A percentile compares a stretch with the other conserved stretches of the same genome.
phyloP scores from a whole-genome alignment of 148 eudicot genomes.

The Dianthus caryophyllus region DNA sequence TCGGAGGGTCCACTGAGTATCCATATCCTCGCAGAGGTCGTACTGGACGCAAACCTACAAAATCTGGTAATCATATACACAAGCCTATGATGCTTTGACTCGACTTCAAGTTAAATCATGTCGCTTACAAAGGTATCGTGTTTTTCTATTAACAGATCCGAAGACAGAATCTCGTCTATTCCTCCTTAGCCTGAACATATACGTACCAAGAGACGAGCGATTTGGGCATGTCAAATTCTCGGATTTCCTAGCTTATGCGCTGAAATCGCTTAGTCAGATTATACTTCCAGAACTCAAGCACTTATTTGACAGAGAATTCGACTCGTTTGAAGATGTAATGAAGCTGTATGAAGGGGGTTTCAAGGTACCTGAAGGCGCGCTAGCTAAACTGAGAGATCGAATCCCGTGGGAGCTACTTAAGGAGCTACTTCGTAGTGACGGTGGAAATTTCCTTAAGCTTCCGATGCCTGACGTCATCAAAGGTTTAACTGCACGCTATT shows the following conservation, averaged over 20 bases:
- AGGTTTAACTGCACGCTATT: constrained; percentile 29
- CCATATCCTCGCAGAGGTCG: constrained; percentile 87
- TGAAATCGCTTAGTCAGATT: constrained; percentile 51
- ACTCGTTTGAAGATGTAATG: constrained; percentile 48
- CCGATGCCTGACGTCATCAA: constrained; percentile 73
- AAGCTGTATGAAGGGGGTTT: constrained; percentile 38
- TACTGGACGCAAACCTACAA: constrained; percentile 58
- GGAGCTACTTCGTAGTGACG: too few relatives aligned
- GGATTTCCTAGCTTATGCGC: constrained; percentile 50
- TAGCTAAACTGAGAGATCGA: constrained; percentile 25
- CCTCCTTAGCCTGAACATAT: constrained; percentile 38
- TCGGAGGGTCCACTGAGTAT: constrained; percentile 61
- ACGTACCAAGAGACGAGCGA: constrained; percentile 77
- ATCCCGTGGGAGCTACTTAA: too few relatives aligned
- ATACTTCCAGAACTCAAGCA: constrained; percentile 46
- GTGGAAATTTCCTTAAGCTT: constrained; percentile 36
- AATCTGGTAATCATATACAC: constrained; percentile 38
- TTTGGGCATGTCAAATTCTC: constrained; percentile 58
- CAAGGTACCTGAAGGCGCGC: too few relatives aligned
- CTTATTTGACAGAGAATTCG: constrained; percentile 55
- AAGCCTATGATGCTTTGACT: too few relatives aligned
- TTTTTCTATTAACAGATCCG: too few relatives aligned
- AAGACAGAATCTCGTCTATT: too few relatives aligned
- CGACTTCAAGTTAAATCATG: too few relatives aligned
- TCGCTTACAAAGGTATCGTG: too few relatives aligned